Conservation (phyloP, 129 eudicot genomes). For the Flaveria brownii region DNA sequence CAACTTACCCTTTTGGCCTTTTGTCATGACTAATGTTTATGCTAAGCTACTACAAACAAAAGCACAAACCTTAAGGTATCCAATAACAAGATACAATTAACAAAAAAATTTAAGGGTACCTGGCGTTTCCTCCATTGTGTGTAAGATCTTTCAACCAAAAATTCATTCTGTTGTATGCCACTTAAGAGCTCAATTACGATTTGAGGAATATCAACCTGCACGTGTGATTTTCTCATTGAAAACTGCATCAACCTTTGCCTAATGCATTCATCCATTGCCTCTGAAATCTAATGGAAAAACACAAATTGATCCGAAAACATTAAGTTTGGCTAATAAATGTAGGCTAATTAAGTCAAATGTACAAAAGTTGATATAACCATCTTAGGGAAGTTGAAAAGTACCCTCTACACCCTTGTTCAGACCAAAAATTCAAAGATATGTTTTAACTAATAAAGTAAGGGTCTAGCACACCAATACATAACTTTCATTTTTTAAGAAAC, state of each 20-base stretch:
- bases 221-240: conserved; percentile 48
- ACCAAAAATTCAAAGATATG: background rate
- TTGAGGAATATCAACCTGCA: conserved; percentile 70
- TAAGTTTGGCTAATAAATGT: conserved; percentile 4
- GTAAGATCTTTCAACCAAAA: conserved; percentile 65
- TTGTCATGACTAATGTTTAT: background rate
- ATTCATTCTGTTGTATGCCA: conserved; percentile 66
- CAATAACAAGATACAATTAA: background rate
- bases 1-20: conserved; percentile 8
- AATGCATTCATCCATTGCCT: conserved; percentile 66
- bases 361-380: conserved; percentile 12
- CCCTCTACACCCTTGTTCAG: background rate
- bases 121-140: conserved; percentile 86
- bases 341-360: conserved; percentile 12
- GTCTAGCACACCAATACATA: background rate
- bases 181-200: conserved; percentile 67
- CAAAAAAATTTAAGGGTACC: conserved; percentile 38
- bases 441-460: background rate
- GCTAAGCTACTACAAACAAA: background rate
- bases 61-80: background rate
- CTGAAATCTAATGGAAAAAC: conserved; percentile 63
- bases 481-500: background rate
- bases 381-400: conserved; percentile 12
- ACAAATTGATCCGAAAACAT: conserved; percentile 1
- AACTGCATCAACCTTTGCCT: conserved; percentile 67